These are phyloP conservation scores for Rhodotorula diobovata DNA, from an alignment of 768 basidiomycete species.

Conservation along the genomic window DNA sequence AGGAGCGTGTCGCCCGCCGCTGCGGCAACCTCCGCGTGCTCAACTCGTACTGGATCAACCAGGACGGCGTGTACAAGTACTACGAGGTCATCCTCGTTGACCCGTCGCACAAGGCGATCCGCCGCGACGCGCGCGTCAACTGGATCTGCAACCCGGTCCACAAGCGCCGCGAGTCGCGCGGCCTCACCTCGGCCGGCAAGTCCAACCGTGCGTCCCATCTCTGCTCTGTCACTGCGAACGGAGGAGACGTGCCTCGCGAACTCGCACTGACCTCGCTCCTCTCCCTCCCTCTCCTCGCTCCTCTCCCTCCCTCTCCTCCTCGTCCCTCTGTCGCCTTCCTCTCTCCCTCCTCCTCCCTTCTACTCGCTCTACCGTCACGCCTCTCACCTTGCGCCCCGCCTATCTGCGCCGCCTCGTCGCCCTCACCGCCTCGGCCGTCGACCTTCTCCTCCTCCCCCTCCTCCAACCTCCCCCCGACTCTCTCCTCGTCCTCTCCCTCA, in stretches of 20 bases:
- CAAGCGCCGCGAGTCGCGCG: constrained; percentile 96
- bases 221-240: neutral
- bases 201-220: constrained; percentile 62
- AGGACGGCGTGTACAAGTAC: constrained; percentile 56
- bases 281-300: neutral
- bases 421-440: neutral
- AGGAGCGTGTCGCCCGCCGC: constrained; percentile 94
- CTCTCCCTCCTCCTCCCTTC: neutral
- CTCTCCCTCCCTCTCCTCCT: constrained; percentile 1
- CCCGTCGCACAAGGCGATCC: constrained; percentile 86
- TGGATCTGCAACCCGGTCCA: constrained; percentile 92
- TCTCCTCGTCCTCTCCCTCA: neutral
- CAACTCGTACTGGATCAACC: constrained; percentile 98
- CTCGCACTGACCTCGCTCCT: constrained; percentile 10
- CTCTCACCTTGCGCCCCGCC: no score
- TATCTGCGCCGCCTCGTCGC: neutral
- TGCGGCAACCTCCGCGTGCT: constrained; percentile 94
- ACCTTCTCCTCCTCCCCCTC: no score
- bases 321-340: constrained; percentile 1
- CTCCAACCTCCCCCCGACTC: neutral
- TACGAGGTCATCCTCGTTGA: constrained; percentile 99
- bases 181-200: constrained; percentile 94
- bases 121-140: constrained; percentile 94
- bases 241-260: neutral
- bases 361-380: neutral